phyloP scores from a whole-genome alignment of 2,329 filamentous ascomycete genomes.

The Sporothrix pallida region DNA sequence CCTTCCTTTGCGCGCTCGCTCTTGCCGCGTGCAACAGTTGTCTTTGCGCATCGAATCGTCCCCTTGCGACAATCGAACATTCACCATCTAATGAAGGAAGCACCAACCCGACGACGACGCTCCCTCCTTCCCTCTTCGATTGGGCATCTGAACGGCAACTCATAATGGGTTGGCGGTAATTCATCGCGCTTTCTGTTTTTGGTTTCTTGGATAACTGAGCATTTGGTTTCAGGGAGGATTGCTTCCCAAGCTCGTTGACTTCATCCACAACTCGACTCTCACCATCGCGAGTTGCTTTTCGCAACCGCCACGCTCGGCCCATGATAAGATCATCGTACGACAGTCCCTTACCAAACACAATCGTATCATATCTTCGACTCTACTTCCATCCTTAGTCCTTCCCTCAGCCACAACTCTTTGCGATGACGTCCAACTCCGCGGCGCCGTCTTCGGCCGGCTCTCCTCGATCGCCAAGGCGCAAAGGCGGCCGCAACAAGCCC shows the following conservation, averaged over 20 bases:
- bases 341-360: too few species aligned
- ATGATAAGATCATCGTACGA: background rate
- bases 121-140: background rate
- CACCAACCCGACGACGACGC: background rate
- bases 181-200: slow-evolving; percentile 2
- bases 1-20: slow-evolving; percentile 16
- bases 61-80: slow-evolving; percentile 10
- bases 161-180: background rate
- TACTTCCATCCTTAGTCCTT: background rate
- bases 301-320: background rate
- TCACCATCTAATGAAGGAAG: background rate
- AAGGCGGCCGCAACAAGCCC: background rate
- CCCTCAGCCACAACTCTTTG: background rate
- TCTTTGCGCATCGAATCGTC: slow-evolving; percentile 17
- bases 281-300: background rate
- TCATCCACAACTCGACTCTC: background rate
- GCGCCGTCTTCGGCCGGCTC: slow-evolving; percentile 1
- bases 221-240: background rate
- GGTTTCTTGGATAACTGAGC: background rate
- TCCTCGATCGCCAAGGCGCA: slow-evolving; percentile 11
- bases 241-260: background rate
- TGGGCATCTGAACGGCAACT: background rate
- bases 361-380: background rate
- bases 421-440: slow-evolving; percentile 23
- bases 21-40: background rate